phyloP scores from a whole-genome alignment of 306 rosid genomes.

The Biancaea sappan region DNA sequence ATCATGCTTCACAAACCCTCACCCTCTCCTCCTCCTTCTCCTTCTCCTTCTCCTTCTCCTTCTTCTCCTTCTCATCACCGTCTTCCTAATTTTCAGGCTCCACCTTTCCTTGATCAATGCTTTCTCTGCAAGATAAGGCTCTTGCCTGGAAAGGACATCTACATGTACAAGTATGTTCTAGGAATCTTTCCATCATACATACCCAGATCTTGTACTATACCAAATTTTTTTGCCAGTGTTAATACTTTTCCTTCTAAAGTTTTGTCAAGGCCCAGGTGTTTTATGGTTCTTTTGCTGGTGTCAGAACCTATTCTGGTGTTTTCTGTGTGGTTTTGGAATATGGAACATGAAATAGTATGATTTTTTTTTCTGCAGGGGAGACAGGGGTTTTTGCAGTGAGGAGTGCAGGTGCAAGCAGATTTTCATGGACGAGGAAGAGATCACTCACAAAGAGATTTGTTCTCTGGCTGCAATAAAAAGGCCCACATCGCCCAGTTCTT shows the following conservation, averaged over 20 bases:
- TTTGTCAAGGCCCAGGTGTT: constrained; percentile 10
- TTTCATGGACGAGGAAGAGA: constrained; percentile 80
- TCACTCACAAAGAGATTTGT: constrained; percentile 46
- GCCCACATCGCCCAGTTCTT: constrained; percentile 28
- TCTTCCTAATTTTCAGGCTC: constrained; percentile 20
- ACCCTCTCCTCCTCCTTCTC: constrained; percentile 12
- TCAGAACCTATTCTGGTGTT: not conserved
- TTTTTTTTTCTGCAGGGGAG: constrained; percentile 78
- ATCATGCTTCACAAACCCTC: constrained; percentile 17
- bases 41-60: constrained; percentile 14
- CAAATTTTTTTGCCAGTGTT: too few species aligned
- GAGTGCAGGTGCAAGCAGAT: constrained; percentile 94
- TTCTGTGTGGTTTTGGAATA: not conserved
- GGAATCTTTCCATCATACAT: not conserved
- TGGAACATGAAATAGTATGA: not conserved
- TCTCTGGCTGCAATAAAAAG: constrained; percentile 46
- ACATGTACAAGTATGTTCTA: constrained; percentile 87
- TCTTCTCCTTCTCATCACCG: not conserved
- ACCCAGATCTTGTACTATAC: constrained; percentile 21
- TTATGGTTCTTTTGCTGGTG: constrained; percentile 6
- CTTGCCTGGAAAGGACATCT: constrained; percentile 85
- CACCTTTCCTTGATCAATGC: constrained; percentile 72
- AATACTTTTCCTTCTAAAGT: too few species aligned
- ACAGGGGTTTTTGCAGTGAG: constrained; percentile 88
- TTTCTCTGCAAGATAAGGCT: constrained; percentile 69